A percentile compares a stretch with the other conserved stretches of the same genome.
Evolutionary conservation across 139 green algal genomes (phyloP).

Genomic region (Ettlia oleoabundans): DNA sequence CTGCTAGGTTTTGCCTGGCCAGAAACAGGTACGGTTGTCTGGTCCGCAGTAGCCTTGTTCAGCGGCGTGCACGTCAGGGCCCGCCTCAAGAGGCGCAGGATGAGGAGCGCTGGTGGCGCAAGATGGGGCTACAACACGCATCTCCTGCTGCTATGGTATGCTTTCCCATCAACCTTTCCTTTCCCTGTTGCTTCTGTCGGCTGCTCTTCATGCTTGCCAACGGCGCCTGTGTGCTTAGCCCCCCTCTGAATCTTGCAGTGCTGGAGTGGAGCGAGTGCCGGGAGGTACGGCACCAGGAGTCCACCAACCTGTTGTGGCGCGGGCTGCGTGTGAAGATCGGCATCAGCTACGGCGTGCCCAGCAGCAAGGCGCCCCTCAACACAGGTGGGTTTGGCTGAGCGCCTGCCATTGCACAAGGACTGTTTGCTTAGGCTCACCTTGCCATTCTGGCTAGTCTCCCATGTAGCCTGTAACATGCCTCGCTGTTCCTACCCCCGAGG

Average conservation of each 20-base stretch:
- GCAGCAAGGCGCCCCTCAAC: constrained; percentile 74
- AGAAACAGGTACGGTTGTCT: neutral
- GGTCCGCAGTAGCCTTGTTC: too few species aligned
- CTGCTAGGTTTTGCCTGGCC: constrained; percentile 77
- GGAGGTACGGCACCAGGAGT: constrained; percentile 5
- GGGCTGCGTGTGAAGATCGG: constrained; percentile 81
- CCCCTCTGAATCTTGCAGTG: constrained; percentile 29
- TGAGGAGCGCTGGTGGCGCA: too few species aligned
- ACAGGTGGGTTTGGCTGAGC: constrained; percentile 51
- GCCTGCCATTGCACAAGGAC: too few species aligned
- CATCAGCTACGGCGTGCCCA: constrained; percentile 69
- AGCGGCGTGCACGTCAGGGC: too few species aligned
- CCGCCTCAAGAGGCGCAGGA: too few species aligned
- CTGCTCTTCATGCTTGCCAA: too few species aligned
- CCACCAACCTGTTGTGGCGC: constrained; percentile 59
- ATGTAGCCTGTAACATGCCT: too few species aligned
- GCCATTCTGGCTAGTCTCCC: neutral
- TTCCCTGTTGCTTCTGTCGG: neutral
- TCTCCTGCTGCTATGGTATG: neutral
- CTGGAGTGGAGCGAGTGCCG: constrained; percentile 67
- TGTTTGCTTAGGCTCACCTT: neutral
- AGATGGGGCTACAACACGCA: too few species aligned
- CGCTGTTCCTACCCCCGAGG: too few species aligned
- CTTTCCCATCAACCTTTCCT: neutral
- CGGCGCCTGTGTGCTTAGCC: neutral